Conservation (phyloP, 257 asterid species). For the Ilex asprella region DNA sequence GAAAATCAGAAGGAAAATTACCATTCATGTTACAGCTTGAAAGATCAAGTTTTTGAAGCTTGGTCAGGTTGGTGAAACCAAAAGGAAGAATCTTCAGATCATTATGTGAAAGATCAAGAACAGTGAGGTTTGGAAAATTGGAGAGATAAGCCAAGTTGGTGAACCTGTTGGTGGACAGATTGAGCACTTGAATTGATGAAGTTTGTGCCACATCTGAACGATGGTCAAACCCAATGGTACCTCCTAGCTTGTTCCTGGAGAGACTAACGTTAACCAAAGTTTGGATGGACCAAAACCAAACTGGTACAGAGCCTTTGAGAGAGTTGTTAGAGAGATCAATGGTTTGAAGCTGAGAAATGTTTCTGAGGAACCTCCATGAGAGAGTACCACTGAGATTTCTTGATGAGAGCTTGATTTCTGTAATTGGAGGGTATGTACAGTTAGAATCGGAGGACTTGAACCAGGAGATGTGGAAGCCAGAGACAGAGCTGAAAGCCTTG, state of each 20-base stretch:
- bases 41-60: constrained; percentile 48
- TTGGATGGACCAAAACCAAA: constrained; percentile 53
- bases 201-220: constrained; percentile 5
- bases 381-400: constrained; percentile 59
- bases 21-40: constrained; percentile 63
- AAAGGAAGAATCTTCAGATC: constrained; percentile 33
- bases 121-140: constrained; percentile 29
- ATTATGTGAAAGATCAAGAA: constrained; percentile 59
- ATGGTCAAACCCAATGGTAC: constrained; percentile 31
- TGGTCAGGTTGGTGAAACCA: constrained; percentile 54
- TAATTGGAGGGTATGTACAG: constrained; percentile 40
- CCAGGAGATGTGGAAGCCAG: constrained; percentile 62
- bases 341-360: constrained; percentile 49
- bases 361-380: constrained; percentile 61
- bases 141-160: constrained; percentile 42
- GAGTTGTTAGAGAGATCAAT: constrained; percentile 75
- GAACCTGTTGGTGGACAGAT: constrained; percentile 75
- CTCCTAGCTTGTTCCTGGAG: constrained; percentile 70
- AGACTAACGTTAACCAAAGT: constrained; percentile 45
- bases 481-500: constrained; percentile 68
- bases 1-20: constrained; percentile 58
- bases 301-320: constrained; percentile 56
- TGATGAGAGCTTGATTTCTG: constrained; percentile 40
- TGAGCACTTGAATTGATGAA: constrained; percentile 36
- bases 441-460: constrained; percentile 21